Evolutionary conservation across 2,329 filamentous ascomycete genomes (phyloP).

Genomic region (Lanzia echinophila): DNA sequence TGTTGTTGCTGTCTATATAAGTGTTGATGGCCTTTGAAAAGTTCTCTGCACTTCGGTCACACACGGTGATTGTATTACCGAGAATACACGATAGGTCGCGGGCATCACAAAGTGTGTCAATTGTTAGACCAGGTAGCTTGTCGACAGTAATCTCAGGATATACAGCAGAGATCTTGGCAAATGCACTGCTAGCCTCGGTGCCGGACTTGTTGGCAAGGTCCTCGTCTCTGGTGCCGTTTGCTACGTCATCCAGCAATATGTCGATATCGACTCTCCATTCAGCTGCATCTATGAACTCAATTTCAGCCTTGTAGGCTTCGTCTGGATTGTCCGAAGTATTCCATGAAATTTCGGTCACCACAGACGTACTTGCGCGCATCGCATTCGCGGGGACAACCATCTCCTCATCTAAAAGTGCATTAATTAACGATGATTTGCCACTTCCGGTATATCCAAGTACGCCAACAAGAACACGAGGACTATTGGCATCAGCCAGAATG

Average conservation of each 20-base stretch:
- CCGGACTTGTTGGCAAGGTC: neutral
- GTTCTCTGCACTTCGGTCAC: neutral
- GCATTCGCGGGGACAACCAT: neutral
- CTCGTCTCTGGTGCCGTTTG: neutral
- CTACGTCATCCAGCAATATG: neutral
- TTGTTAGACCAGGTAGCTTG: neutral
- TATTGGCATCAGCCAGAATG: neutral
- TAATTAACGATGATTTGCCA: slow-evolving; percentile 1
- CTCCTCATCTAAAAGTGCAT: slow-evolving; percentile 5
- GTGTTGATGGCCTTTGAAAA: neutral
- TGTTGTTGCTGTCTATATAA: slow-evolving; percentile 1
- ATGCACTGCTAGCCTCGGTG: neutral
- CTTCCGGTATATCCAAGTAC: neutral
- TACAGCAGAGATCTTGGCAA: neutral
- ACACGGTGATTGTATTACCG: neutral
- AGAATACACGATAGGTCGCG: neutral
- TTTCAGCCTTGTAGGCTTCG: neutral
- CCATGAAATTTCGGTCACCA: slow-evolving; percentile 1
- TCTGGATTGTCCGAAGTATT: neutral
- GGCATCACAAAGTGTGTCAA: neutral
- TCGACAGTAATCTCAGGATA: neutral
- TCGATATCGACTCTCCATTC: neutral
- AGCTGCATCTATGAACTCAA: neutral
- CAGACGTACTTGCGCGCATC: neutral
- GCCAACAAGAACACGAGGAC: neutral